Base-by-base conservation (phyloP, 495 filamentous ascomycete species). In the Neurospora sp. region DNA sequence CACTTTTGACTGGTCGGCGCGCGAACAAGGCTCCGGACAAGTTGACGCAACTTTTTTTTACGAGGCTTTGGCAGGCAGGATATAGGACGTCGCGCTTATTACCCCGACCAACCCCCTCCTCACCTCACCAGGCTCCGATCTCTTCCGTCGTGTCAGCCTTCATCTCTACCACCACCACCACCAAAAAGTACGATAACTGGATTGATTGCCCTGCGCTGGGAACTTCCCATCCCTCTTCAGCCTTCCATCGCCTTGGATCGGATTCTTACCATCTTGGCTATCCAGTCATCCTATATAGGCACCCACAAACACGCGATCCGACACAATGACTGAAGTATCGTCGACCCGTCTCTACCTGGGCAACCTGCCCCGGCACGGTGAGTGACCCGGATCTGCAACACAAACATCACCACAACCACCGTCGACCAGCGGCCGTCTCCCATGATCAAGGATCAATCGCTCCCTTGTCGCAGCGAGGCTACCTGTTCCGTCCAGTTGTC, bases 361-460 rank as follows among this genome's bases (percentile, higher is more conserved):
- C 81, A 98, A 98, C 84, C 91, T 99, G 81, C 96, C 96, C 80
- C 94, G 94, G 84, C 93, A 92, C 83, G 96, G 95, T 98, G 91
- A 87, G 94, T 85, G 76, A 35, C 23, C 54, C 27, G 54, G 54
- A 66, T 79, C 81, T 79, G 76, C 78, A 75, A 77, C 79, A 78
- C 72, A 79, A 78, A 76, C 75, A 80, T 79, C 74, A 76, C 75
- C 18, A 12, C 18, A 72, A 12, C 70, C 23, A 20, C 71, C 42
- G 31, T 66, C 54, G 54, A 66, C 27, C 54, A 35, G 23, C 20
- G 35, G 42, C 41, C 27, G 60, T 18, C 41, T 66, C 20, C 69
- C 60, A 71, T 71, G 20, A 18, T 49, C 39, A 40, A 37, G 20
- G 10, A 12, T 49, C 39, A 40, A 37, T 31, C 18, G 31, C 73